Percentiles rank a stretch among this genome's conserved stretches.
Evolutionary conservation across 306 rosid genomes (phyloP).

Genomic region (Malus fusca): DNA sequence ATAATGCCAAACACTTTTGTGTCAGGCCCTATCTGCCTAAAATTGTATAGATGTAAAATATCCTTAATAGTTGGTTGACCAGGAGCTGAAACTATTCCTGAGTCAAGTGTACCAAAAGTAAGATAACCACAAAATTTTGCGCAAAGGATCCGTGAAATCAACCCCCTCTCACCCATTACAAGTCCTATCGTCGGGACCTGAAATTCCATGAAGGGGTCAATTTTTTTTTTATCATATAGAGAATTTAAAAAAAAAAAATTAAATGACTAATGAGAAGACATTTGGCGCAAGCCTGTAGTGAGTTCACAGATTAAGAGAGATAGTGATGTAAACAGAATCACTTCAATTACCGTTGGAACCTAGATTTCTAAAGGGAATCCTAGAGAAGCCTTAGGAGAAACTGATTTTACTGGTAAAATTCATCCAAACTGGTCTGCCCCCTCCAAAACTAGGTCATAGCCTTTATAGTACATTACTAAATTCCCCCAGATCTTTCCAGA

Average conservation of each 20-base stretch:
- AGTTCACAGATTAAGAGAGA: not conserved
- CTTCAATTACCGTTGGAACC: not conserved
- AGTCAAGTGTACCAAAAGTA: conserved; percentile 75
- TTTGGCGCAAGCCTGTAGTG: not conserved
- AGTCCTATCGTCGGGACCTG: conserved; percentile 91
- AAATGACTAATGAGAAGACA: not conserved
- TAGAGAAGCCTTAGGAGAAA: not conserved
- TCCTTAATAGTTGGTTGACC: conserved; percentile 89
- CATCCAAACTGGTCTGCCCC: not conserved
- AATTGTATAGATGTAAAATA: conserved; percentile 61
- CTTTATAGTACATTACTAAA: not conserved
- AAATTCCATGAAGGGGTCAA: conserved; percentile 17
- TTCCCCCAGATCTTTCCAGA: not conserved
- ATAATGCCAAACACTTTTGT: conserved; percentile 82
- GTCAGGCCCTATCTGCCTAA: conserved; percentile 55
- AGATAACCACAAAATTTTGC: conserved; percentile 90
- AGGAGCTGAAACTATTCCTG: conserved; percentile 84
- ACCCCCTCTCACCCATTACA: conserved; percentile 91
- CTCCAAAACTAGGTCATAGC: not conserved
- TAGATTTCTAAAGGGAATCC: not conserved
- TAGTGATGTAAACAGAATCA: not conserved
- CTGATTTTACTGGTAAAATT: not conserved
- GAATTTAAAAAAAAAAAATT: not conserved
- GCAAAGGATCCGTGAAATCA: conserved; percentile 72
- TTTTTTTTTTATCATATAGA: conserved; percentile 8